Base-by-base conservation (phyloP, 2,329 filamentous ascomycete genomes). In the Venturia effusa region DNA sequence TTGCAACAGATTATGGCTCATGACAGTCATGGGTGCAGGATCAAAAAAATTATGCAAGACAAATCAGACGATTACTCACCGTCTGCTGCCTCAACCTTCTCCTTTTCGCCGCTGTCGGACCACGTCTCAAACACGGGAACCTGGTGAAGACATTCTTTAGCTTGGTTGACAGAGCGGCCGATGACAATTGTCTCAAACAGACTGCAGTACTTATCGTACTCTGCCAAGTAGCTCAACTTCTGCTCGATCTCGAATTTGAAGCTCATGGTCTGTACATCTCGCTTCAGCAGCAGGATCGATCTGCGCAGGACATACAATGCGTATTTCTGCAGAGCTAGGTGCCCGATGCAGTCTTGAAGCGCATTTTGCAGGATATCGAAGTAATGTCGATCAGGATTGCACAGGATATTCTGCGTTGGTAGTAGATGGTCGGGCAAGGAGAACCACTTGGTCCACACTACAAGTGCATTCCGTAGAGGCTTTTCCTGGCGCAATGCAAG, bases 101-200 rank as follows among this genome's bases (percentile, higher is more conserved):
- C 19, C n/a, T 22, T 24, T 10, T n/a, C 19, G n/a, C 43, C 43
- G 24, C 43, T 45, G 8, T 41, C 34, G 30, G 32, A 43, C 3
- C 39, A 48, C n/a, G 8, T 41, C 19, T 40, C 51, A 57, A 40
- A 43, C 4, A 2, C 15, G 2, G 62, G 54, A 10, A 59, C 32
- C 24, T 39, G 39, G n/a, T 45, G 24, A 37, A 80, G 70, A 61
- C 76, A 79, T 27, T 76, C 78, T 41, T 78, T 68, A 2, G 80
- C 75, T 65, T 81, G 79, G 64, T 81, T 81, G 51, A 77, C 67
- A 66, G 81, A 81, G 30, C 79, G 74, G 45, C 78, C 77, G 24
- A 81, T 72, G 8, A 80, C 74, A 19, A 81, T 75, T 0, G 75
- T 80, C 64, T 81, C 78, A 65, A 78, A 81, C 1, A 81, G 69